Evolutionary conservation across 306 rosid genomes (phyloP), one percentile per base, ranked within the genome.

Genomic region (Citrullus mucosospermus): DNA sequence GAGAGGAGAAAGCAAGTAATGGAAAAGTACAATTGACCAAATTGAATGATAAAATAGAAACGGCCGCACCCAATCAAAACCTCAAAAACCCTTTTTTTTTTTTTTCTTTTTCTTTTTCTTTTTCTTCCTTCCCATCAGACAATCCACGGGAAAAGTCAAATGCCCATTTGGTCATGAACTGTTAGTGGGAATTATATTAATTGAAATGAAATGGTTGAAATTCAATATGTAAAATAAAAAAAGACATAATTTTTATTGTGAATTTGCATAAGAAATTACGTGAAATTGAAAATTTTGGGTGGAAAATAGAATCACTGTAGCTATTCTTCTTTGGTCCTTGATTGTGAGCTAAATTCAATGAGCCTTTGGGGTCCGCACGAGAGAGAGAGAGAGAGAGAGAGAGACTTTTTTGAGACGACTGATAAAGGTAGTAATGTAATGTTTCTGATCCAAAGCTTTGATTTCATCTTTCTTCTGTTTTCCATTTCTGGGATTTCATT

Each of bases 321-420:
- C 74, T 17, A 11, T 62, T 78, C 50, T 9, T 2, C 70, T 14
- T 44, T 62, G 68, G 59, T 43, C 15, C 61, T 41, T 62, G 59
- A 30, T 78, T 32, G 48, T 78, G 59, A 78, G 59, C 80, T 48
- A 78, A 60, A 78, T 78, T 78, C 69, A 78, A 78, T 60, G 80
- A 58, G 50, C 58, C 59, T 78, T 78, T 66, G 77, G 67, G 60
- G 81, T 79, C 67, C 81, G 81, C 51, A 38, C 32, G 61, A 30
- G 75, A 54, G 62, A 54, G 75, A 78, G 62, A 63, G 17, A 62
- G 75, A 22, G 22, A 22, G 22, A 22, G 22, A 22, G 22, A 22
- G 22, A 22, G 22, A 22, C 72, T 61, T 77, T 57, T 61, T 25
- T 20, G 46, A 30, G 70, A 43, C 32, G 80, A 20, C 51, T 48